Conservation (phyloP, 2,329 filamentous ascomycete species). For the Samsoniella hepiali region DNA sequence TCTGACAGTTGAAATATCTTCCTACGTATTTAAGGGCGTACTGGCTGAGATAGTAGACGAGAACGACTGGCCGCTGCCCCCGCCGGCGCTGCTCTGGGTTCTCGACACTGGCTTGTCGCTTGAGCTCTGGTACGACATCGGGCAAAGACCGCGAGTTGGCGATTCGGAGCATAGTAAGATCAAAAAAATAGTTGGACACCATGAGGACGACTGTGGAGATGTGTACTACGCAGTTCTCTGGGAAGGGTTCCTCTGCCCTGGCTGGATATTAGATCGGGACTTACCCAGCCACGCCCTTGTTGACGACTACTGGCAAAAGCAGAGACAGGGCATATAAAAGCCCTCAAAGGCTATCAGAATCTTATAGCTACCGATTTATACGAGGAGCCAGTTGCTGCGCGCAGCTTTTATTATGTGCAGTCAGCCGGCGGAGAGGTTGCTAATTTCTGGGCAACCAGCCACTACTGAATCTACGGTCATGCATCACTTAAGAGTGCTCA, state of each 20-base stretch:
- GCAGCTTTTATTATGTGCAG: no score
- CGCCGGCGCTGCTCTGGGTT: not conserved
- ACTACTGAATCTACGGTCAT: no score
- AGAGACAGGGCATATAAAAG: not conserved
- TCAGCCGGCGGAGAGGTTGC: no score
- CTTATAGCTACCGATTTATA: not conserved
- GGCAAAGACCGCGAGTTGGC: not conserved
- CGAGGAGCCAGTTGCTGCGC: no score
- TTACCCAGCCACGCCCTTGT: not conserved
- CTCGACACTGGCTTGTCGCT: not conserved
- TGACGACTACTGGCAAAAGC: not conserved
- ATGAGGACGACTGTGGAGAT: not conserved
- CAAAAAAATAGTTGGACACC: not conserved
- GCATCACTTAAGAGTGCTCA: no score
- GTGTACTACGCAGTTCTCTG: not conserved
- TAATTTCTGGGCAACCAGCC: no score
- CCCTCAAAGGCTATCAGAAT: not conserved
- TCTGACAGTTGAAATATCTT: not conserved
- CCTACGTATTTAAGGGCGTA: not conserved
- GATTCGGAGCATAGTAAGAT: not conserved
- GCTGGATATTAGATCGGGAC: not conserved
- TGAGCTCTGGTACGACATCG: not conserved
- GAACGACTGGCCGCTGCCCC: not conserved
- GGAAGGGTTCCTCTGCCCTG: not conserved
- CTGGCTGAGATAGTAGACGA: not conserved